Conservation (phyloP, 495 filamentous ascomycete species). For the Pseudomonodictys pantanalensis region DNA sequence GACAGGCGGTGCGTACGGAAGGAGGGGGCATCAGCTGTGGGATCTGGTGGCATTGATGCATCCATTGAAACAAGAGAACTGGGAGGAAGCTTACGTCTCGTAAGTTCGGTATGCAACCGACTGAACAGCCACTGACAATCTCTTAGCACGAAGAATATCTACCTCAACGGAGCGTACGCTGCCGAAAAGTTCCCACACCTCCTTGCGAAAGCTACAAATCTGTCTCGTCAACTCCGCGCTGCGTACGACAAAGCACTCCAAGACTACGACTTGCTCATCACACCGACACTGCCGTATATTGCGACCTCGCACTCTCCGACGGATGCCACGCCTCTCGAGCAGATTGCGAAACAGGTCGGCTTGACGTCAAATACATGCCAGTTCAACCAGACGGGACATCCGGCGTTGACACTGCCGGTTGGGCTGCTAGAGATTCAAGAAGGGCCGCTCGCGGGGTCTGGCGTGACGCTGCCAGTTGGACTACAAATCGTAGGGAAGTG, state of each 20-base stretch:
- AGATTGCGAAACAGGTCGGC: slow-evolving; percentile 38
- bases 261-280: slow-evolving; percentile 49
- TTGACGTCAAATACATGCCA: slow-evolving; percentile 54
- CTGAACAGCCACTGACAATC: background rate
- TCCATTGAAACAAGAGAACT: slow-evolving; percentile 45
- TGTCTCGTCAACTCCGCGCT: slow-evolving; percentile 44
- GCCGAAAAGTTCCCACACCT: slow-evolving; percentile 33
- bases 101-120: background rate
- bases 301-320: slow-evolving; percentile 31
- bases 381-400: slow-evolving; percentile 59
- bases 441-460: slow-evolving; percentile 1
- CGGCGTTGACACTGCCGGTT: slow-evolving; percentile 55
- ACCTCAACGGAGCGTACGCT: slow-evolving; percentile 40
- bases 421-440: slow-evolving; percentile 17
- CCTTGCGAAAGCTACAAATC: slow-evolving; percentile 45
- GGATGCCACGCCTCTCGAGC: slow-evolving; percentile 29
- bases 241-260: slow-evolving; percentile 47
- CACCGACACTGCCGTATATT: slow-evolving; percentile 47
- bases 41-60: slow-evolving; percentile 44
- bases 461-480: slow-evolving; percentile 13
- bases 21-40: slow-evolving; percentile 44
- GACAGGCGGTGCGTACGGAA: slow-evolving; percentile 43
- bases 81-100: slow-evolving; percentile 38
- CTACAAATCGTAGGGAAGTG: slow-evolving; percentile 21
- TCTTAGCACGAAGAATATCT: slow-evolving; percentile 27